Percentiles rank a stretch among this genome's conserved stretches.
These are phyloP conservation scores for Pichia sp. DNA, from an alignment of 1,139 yeast species.

Conservation along the genomic window DNA sequence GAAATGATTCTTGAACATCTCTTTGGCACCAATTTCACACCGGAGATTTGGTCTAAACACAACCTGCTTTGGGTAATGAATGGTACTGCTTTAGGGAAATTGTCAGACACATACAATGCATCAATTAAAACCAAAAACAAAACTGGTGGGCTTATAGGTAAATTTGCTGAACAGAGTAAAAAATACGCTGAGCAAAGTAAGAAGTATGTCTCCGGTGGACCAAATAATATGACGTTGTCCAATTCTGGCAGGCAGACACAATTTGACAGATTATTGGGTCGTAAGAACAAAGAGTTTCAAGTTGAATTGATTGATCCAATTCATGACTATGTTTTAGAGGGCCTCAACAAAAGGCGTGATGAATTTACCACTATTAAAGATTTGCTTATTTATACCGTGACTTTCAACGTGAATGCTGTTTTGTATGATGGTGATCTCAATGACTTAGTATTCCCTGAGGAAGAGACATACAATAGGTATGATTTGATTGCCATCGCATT, in stretches of 20 bases:
- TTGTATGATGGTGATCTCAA: constrained; percentile 49
- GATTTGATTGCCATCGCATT: constrained; percentile 82
- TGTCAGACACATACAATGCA: constrained; percentile 39
- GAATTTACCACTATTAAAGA: constrained; percentile 52
- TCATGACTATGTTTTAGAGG: constrained; percentile 61
- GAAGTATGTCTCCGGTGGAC: constrained; percentile 43
- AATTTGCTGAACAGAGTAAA: constrained; percentile 37
- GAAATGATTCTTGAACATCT: constrained; percentile 61
- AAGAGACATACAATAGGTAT: constrained; percentile 24
- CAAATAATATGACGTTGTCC: constrained; percentile 12
- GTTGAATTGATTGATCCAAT: constrained; percentile 63
- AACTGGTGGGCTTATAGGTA: constrained; percentile 40
- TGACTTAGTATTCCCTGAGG: constrained; percentile 55
- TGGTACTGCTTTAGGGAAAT: constrained; percentile 44
- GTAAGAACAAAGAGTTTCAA: constrained; percentile 45
- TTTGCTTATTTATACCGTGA: constrained; percentile 56
- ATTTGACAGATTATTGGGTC: constrained; percentile 49
- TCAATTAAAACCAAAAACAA: constrained; percentile 35
- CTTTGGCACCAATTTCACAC: constrained; percentile 36
- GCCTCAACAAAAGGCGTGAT: constrained; percentile 44
- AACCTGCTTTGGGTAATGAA: constrained; percentile 62
- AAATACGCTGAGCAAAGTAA: constrained; percentile 41
- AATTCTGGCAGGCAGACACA: constrained; percentile 31
- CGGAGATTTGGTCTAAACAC: constrained; percentile 49
- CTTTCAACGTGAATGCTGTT: constrained; percentile 69